Conservation (phyloP, 306 rosid genomes). For the Cucurbita moschata region DNA sequence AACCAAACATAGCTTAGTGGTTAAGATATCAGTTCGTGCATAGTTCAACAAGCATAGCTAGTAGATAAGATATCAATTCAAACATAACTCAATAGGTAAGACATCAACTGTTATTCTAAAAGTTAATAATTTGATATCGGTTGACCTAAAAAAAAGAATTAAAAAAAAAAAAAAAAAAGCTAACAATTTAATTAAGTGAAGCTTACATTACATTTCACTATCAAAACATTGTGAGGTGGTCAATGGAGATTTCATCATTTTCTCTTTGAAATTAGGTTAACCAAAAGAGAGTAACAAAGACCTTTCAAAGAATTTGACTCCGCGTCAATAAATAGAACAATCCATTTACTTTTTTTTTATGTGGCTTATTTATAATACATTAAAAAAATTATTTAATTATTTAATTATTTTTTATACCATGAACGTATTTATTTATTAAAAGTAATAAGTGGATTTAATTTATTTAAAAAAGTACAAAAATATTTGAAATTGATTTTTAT, state of each 20-base stretch:
- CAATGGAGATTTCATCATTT: conserved; percentile 1
- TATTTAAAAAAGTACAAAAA: too few species aligned
- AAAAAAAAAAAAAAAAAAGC: too few species aligned
- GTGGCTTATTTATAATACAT: not conserved
- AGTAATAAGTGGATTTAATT: not conserved
- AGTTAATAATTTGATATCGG: too few species aligned
- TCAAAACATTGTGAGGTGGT: not conserved
- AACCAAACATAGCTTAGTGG: too few species aligned
- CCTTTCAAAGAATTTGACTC: not conserved
- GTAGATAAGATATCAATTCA: not conserved
- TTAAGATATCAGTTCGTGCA: too few species aligned
- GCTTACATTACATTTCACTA: not conserved
- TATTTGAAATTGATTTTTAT: too few species aligned
- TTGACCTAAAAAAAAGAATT: too few species aligned
- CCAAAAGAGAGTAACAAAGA: not conserved
- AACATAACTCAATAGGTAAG: not conserved
- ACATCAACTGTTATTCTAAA: not conserved
- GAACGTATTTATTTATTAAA: not conserved
- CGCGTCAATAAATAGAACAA: not conserved
- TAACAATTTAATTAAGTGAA: not conserved
- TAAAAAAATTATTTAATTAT: not conserved
- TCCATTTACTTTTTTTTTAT: not conserved
- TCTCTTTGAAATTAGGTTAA: not conserved
- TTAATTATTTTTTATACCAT: too few species aligned
- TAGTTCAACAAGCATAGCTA: too few species aligned